Evolutionary conservation across 169 alveolate genomes (phyloP).

Genomic region (Eimeria necatrix): DNA sequence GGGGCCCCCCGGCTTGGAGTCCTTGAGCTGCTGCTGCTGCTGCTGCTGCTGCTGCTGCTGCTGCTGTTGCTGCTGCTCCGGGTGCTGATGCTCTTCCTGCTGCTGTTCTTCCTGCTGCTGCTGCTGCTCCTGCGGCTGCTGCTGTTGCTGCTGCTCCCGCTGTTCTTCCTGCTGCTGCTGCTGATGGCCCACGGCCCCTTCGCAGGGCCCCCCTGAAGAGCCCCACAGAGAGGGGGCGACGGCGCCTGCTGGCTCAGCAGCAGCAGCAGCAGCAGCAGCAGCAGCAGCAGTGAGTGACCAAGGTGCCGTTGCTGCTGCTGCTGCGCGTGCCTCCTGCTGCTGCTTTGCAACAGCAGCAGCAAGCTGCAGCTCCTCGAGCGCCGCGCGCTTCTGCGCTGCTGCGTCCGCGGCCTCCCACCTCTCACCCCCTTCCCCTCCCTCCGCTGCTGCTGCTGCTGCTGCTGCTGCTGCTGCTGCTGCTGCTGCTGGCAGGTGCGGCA

Average conservation of each 20-base stretch:
- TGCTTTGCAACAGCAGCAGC: constrained; percentile 6
- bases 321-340: neutral
- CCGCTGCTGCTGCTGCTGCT: constrained; percentile 1
- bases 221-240: too few species aligned
- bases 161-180: too few species aligned
- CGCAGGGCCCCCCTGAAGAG: too few species aligned
- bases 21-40: constrained; percentile 29
- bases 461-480: neutral
- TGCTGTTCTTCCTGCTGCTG: too few species aligned
- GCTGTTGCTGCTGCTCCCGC: too few species aligned
- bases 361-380: neutral
- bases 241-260: neutral
- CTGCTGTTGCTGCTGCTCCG: constrained; percentile 9
- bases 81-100: too few species aligned
- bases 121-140: too few species aligned
- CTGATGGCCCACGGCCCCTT: too few species aligned
- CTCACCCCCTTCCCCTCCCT: too few species aligned
- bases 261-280: neutral
- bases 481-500: neutral
- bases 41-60: too few species aligned
- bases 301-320: neutral
- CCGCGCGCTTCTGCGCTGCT: too few species aligned
- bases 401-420: too few species aligned
- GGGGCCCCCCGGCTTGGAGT: neutral
- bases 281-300: neutral